phyloP scores from a whole-genome alignment of 495 filamentous ascomycete genomes.

The Tuber magnatum region DNA sequence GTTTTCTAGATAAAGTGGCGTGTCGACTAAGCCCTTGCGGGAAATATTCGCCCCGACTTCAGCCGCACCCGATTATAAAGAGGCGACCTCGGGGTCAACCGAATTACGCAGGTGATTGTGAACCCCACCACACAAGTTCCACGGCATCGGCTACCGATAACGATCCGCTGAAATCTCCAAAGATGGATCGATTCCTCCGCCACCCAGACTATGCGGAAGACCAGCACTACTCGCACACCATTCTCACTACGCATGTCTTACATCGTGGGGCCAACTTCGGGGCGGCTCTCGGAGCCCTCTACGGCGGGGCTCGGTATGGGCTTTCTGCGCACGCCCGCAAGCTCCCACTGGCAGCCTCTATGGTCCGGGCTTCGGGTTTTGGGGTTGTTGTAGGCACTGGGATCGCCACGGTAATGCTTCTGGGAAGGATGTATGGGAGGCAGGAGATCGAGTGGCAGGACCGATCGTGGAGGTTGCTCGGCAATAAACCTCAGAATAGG shows the following conservation, averaged over 20 bases:
- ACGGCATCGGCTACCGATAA: background rate
- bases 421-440: slow-evolving; percentile 48
- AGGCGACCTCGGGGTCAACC: background rate
- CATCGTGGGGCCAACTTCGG: slow-evolving; percentile 51
- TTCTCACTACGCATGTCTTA: slow-evolving; percentile 54
- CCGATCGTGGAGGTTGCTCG: slow-evolving; percentile 53
- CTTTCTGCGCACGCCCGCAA: slow-evolving; percentile 9
- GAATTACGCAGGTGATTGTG: background rate
- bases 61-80: background rate
- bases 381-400: slow-evolving; percentile 13
- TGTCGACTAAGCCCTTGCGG: background rate
- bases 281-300: slow-evolving; percentile 44
- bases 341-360: background rate
- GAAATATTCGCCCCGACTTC: background rate
- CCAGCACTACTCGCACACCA: slow-evolving; percentile 48
- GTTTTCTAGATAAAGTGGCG: background rate
- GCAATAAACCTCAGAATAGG: slow-evolving; percentile 50
- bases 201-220: slow-evolving; percentile 56
- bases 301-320: slow-evolving; percentile 24
- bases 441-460: slow-evolving; percentile 59
- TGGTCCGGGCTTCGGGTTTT: slow-evolving; percentile 12
- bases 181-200: slow-evolving; percentile 51
- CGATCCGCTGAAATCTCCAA: background rate
- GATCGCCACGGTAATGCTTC: slow-evolving; percentile 40
- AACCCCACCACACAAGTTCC: background rate